These are phyloP conservation scores for Mucor indicus DNA, from an alignment of 371 early-diverging fungal species.

Conservation along the genomic window DNA sequence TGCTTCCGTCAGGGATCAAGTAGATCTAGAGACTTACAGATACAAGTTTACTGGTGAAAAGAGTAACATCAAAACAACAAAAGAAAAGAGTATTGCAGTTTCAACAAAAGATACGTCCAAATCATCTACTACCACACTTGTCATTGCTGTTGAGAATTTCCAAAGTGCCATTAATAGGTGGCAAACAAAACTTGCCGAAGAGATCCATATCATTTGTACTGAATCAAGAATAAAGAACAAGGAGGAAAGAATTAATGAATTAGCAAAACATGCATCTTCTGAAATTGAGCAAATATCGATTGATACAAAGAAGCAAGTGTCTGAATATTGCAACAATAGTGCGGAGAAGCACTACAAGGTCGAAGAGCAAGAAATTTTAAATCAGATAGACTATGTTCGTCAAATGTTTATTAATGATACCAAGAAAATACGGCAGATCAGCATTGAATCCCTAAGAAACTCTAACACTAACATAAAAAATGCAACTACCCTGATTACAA, in stretches of 20 bases:
- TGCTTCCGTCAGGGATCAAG: conserved; percentile 20
- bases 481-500: no score
- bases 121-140: no score
- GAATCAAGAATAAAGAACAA: conserved; percentile 16
- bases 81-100: no score
- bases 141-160: conserved; percentile 16
- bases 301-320: conserved; percentile 16
- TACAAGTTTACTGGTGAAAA: conserved; percentile 17
- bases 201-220: conserved; percentile 14
- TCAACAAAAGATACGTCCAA: no score
- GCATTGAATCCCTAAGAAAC: conserved; percentile 28
- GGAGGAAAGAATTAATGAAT: conserved; percentile 9
- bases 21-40: conserved; percentile 18
- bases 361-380: conserved; percentile 17
- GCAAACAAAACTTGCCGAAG: conserved; percentile 13
- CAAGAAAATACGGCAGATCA: conserved; percentile 20
- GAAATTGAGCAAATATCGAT: conserved; percentile 13
- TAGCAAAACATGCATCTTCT: conserved; percentile 12
- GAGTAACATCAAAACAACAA: no score
- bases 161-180: conserved; percentile 15
- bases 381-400: conserved; percentile 14
- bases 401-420: conserved; percentile 13
- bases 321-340: conserved; percentile 6
- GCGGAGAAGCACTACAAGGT: conserved; percentile 20
- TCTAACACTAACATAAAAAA: conserved; percentile 63